Percentiles rank a stretch among this genome's conserved stretches.
phyloP scores from a whole-genome alignment of 1,139 yeast species.

The Blastobotrys illinoisensis region DNA sequence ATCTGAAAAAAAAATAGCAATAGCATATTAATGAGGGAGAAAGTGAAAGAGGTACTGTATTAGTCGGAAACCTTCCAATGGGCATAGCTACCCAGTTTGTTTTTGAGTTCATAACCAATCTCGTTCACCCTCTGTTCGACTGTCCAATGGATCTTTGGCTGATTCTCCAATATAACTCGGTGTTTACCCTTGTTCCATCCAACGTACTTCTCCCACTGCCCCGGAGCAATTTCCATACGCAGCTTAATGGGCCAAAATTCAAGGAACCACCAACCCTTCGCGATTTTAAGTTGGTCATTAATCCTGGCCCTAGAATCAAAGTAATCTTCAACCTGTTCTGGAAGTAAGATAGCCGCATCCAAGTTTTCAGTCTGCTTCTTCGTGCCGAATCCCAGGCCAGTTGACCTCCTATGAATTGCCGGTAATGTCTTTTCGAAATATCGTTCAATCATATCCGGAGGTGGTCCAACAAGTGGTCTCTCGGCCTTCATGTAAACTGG shows the following conservation, averaged over 20 bases:
- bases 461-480: slow-evolving; percentile 6
- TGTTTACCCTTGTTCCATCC: slow-evolving; percentile 5
- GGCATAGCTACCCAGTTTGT: slow-evolving; percentile 1
- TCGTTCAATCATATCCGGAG: slow-evolving; percentile 5
- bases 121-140: slow-evolving; percentile 6
- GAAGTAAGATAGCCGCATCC: slow-evolving; percentile 3
- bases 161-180: slow-evolving; percentile 5
- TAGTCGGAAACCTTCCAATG: background rate
- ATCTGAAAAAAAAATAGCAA: too few relatives aligned
- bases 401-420: slow-evolving; percentile 1
- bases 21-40: background rate
- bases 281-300: slow-evolving; percentile 3
- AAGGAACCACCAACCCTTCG: slow-evolving; percentile 6
- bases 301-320: slow-evolving; percentile 7
- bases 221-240: slow-evolving; percentile 2
- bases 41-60: too few relatives aligned
- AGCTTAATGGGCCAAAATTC: slow-evolving; percentile 7
- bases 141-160: slow-evolving; percentile 9
- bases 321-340: slow-evolving; percentile 6
- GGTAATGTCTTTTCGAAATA: slow-evolving; percentile 4
- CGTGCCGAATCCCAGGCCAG: slow-evolving; percentile 5
- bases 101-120: slow-evolving; percentile 4
- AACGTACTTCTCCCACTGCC: slow-evolving; percentile 5
- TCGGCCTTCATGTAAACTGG: slow-evolving; percentile 6
- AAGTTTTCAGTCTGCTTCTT: background rate